These are phyloP conservation scores for Nemophila menziesii DNA, from an alignment of 257 asterid species.

Conservation along the genomic window DNA sequence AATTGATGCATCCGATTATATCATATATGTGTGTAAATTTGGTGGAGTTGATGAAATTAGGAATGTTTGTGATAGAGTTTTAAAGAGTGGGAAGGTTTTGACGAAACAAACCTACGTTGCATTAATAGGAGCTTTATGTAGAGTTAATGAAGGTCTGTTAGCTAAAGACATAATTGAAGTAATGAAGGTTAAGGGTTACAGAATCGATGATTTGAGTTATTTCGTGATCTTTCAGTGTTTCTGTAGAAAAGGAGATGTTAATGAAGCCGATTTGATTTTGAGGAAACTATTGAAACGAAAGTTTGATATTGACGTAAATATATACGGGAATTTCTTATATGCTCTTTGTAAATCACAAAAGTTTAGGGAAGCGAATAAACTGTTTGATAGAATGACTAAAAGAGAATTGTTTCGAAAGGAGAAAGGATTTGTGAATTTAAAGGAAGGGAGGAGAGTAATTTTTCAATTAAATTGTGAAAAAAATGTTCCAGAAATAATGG, in stretches of 20 bases:
- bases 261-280: constrained; percentile 5
- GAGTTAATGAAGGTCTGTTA: constrained; percentile 2
- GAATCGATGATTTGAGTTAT: constrained; percentile 7
- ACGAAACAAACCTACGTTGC: constrained; percentile 1
- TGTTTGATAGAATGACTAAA: constrained; percentile 2
- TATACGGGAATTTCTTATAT: neutral
- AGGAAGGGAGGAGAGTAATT: constrained; percentile 3
- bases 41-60: constrained; percentile 4
- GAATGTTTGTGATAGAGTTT: neutral
- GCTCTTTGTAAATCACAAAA: constrained; percentile 7
- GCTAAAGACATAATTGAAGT: neutral
- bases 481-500: neutral
- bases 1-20: constrained; percentile 3
- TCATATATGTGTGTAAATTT: constrained; percentile 3
- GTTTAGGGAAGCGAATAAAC: constrained; percentile 5
- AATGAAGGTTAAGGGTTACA: constrained; percentile 2
- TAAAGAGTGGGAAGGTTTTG: constrained; percentile 6
- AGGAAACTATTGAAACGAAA: neutral
- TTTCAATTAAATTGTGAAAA: constrained; percentile 3
- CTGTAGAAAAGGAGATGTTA: constrained; percentile 6
- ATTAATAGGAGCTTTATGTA: constrained; percentile 7
- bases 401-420: neutral
- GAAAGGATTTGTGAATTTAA: neutral
- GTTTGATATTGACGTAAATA: neutral
- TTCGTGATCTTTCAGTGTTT: constrained; percentile 5